These are phyloP conservation scores for Chloropicon primus DNA, from an alignment of 139 green algal species.

Conservation along the genomic window DNA sequence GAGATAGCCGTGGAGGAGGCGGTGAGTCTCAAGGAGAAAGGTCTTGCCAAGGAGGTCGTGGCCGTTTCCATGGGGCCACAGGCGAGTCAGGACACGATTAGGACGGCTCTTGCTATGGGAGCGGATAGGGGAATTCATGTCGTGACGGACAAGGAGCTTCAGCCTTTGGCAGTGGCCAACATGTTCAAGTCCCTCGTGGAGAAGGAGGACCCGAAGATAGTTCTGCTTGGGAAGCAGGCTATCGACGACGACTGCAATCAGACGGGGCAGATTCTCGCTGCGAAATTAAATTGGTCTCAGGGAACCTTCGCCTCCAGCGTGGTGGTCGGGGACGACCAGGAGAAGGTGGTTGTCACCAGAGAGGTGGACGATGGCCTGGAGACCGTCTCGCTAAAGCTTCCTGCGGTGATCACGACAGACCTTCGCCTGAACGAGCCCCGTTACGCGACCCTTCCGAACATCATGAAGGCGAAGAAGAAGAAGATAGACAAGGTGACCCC, in stretches of 20 bases:
- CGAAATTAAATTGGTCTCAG: conserved; percentile 75
- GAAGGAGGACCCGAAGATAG: conserved; percentile 37
- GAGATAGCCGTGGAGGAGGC: conserved; percentile 91
- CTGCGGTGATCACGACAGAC: conserved; percentile 81
- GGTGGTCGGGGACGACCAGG: background rate
- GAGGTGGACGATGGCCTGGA: conserved; percentile 80
- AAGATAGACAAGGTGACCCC: conserved; percentile 39
- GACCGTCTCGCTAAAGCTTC: conserved; percentile 44
- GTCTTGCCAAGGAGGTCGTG: conserved; percentile 59
- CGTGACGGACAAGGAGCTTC: conserved; percentile 20
- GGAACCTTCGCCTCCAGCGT: conserved; percentile 33
- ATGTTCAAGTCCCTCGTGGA: conserved; percentile 51
- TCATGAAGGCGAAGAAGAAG: conserved; percentile 91
- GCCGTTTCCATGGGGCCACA: conserved; percentile 65
- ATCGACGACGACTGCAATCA: conserved; percentile 87
- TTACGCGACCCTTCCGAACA: conserved; percentile 81
- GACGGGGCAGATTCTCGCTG: conserved; percentile 83
- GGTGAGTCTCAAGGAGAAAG: conserved; percentile 63
- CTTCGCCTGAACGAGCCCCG: conserved; percentile 82
- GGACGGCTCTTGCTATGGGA: conserved; percentile 80
- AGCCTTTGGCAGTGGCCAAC: conserved; percentile 67
- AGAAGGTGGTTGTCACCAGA: conserved; percentile 30
- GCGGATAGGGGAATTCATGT: conserved; percentile 74
- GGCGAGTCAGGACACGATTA: conserved; percentile 59
- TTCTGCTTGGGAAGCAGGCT: conserved; percentile 85